Base-by-base conservation (phyloP, 192 early-diverging fungal species). In the Gorgonomyces haynaldii region DNA sequence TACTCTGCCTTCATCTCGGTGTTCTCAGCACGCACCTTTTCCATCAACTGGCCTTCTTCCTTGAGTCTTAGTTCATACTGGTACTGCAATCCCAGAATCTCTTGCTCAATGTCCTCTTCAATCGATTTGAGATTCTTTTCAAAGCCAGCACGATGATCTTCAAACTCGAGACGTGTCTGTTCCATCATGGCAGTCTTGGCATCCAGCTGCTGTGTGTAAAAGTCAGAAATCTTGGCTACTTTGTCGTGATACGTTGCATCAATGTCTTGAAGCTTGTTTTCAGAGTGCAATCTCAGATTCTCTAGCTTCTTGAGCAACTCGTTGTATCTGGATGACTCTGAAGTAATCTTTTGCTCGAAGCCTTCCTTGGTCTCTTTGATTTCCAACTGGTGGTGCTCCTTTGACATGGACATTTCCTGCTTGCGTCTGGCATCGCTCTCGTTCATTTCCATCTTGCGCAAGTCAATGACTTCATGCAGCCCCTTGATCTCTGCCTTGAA, bases 11-110 rank as follows among this genome's bases (percentile, higher is more conserved):
- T 46, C 74, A 76, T 76, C n/a, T 39, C 45, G 6, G 24, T 8
- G 46, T 76, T 76, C 29, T 76, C 74, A 1, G 37, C 46, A 27
- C 62, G 60, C 37, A 76, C 67, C 8, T 54, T 47, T 8, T 44
- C 36, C n/a, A 76, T 38, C 2, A 61, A 16, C 25, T 54, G 47
- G 0, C 61, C 34, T 50, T 76, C 74, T 6, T 61, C 53, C 30
- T 60, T 67, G 16, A 76, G 50, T 40, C 62, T 63, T 6, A 39
- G 46, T 44, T 76, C 74, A 40, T 61, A 76, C 17, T 29, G 28
- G 44, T 54, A 60, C 4, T 38, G 51, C 19, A 76, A 61, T 40
- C 69, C 61, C 13, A 73, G 50, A 10, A 65, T 25, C 42, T 76
- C 74, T 5, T 52, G 19, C 25, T 73, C 62, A 16, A 57, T 54